Percentiles rank a stretch among this genome's conserved stretches.
These are phyloP conservation scores for Phytophthora ramorum DNA, from an alignment of 352 stramenopile genomes.

Conservation along the genomic window DNA sequence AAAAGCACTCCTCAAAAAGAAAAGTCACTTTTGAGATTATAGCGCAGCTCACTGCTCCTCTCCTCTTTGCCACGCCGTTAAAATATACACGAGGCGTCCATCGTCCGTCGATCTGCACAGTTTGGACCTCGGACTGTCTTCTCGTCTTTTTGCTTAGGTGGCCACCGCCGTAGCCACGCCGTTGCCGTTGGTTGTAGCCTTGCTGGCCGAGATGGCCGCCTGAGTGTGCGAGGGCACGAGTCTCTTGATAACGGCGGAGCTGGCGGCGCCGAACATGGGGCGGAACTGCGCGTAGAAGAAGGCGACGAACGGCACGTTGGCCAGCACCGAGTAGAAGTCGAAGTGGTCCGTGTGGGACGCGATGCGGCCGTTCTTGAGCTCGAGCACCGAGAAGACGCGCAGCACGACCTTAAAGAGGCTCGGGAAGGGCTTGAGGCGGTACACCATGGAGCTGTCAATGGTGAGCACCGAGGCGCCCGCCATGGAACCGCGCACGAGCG, in stretches of 20 bases:
- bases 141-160: conserved; percentile 33
- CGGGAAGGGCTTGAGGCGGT: conserved; percentile 77
- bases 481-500: conserved; percentile 86
- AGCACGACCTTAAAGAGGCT: conserved; percentile 77
- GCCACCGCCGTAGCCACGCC: conserved; percentile 23
- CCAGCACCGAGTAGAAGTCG: conserved; percentile 84
- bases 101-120: conserved; percentile 1
- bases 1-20: conserved; percentile 14
- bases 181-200: conserved; percentile 5
- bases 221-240: conserved; percentile 47
- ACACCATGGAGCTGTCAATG: conserved; percentile 83
- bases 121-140: neutral
- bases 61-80: conserved; percentile 24
- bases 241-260: conserved; percentile 75
- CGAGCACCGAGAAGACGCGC: conserved; percentile 83
- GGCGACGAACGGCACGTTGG: conserved; percentile 77
- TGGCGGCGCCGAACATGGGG: conserved; percentile 71
- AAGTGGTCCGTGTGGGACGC: conserved; percentile 86
- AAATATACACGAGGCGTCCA: conserved; percentile 18
- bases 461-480: conserved; percentile 78
- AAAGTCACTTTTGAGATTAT: conserved; percentile 40
- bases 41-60: conserved; percentile 29
- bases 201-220: conserved; percentile 30
- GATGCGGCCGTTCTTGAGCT: conserved; percentile 85
- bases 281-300: conserved; percentile 87